phyloP scores from a whole-genome alignment of 208 protist genomes.

The Phytomonas francai region DNA sequence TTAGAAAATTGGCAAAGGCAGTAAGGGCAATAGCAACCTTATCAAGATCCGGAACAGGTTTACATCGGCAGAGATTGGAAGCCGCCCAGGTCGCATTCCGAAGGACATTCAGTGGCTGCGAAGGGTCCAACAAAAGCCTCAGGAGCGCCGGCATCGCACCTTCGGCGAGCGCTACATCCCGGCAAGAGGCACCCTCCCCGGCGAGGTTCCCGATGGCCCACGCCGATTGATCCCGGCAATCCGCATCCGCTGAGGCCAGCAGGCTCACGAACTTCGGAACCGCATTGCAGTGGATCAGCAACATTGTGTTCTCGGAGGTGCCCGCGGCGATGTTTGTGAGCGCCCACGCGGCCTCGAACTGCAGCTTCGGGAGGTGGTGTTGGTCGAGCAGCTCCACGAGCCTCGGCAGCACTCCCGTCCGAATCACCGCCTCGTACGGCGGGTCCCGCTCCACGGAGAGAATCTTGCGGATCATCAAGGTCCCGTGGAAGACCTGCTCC shows the following conservation, averaged over 20 bases:
- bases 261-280: slow-evolving; percentile 95
- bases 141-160: no score
- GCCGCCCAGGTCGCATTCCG: slow-evolving; percentile 97
- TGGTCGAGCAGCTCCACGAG: slow-evolving; percentile 90
- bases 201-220: slow-evolving; percentile 99
- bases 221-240: slow-evolving; percentile 97
- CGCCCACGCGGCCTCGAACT: slow-evolving; percentile 98
- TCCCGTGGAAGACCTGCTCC: slow-evolving; percentile 68
- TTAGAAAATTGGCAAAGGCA: slow-evolving; percentile 77
- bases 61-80: slow-evolving; percentile 97
- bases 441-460: slow-evolving; percentile 91
- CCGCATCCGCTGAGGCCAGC: slow-evolving; percentile 73
- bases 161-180: slow-evolving; percentile 2
- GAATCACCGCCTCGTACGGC: slow-evolving; percentile 94
- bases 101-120: slow-evolving; percentile 55
- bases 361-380: slow-evolving; percentile 72
- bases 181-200: slow-evolving; percentile 89
- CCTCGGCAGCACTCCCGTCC: slow-evolving; percentile 89
- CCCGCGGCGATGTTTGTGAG: slow-evolving; percentile 99
- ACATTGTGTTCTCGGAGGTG: slow-evolving; percentile 90
- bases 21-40: slow-evolving; percentile 79
- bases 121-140: slow-evolving; percentile 27
- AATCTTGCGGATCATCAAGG: slow-evolving; percentile 62
- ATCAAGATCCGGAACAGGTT: slow-evolving; percentile 88
- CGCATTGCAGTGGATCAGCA: slow-evolving; percentile 89